Percentiles rank a stretch among this genome's conserved stretches.
phyloP scores from a whole-genome alignment of 768 basidiomycete genomes.

The Lentinula edodes region DNA sequence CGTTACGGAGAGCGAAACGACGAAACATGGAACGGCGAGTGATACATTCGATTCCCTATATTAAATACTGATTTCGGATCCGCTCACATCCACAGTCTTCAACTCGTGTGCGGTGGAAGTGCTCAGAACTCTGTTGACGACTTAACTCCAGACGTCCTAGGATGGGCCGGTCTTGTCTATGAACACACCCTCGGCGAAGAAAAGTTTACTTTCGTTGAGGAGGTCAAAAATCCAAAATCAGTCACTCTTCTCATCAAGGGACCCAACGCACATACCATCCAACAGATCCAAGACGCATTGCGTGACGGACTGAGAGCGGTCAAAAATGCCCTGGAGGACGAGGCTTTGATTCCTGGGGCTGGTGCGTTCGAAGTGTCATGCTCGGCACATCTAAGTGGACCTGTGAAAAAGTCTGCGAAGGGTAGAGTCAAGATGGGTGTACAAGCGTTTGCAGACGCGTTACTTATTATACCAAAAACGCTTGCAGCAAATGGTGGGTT shows the following conservation, averaged over 20 bases:
- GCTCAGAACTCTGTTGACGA: slow-evolving; percentile 99
- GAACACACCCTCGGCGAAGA: slow-evolving; percentile 99
- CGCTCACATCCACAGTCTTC: slow-evolving; percentile 49
- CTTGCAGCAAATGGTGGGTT: slow-evolving; percentile 94
- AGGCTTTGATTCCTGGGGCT: slow-evolving; percentile 86
- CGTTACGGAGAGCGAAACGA: slow-evolving; percentile 90
- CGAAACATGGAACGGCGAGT: slow-evolving; percentile 96
- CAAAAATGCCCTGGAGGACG: slow-evolving; percentile 95
- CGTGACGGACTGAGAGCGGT: slow-evolving; percentile 94
- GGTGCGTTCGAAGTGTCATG: slow-evolving; percentile 97
- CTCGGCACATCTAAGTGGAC: slow-evolving; percentile 73
- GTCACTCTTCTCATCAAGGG: slow-evolving; percentile 98
- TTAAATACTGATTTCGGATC: neutral
- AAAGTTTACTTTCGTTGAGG: slow-evolving; percentile 96
- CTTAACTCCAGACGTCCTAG: slow-evolving; percentile 83
- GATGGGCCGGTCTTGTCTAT: slow-evolving; percentile 98
- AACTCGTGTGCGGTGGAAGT: slow-evolving; percentile 89
- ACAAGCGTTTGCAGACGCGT: slow-evolving; percentile 92
- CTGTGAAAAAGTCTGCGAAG: slow-evolving; percentile 81
- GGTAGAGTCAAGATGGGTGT: slow-evolving; percentile 97
- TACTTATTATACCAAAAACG: slow-evolving; percentile 94
- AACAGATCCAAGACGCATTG: slow-evolving; percentile 97
- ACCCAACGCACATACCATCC: slow-evolving; percentile 92
- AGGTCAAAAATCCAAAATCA: slow-evolving; percentile 91
- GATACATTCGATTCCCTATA: slow-evolving; percentile 7